phyloP scores from a whole-genome alignment of 257 asterid genomes.

The Cinchona pubescens region DNA sequence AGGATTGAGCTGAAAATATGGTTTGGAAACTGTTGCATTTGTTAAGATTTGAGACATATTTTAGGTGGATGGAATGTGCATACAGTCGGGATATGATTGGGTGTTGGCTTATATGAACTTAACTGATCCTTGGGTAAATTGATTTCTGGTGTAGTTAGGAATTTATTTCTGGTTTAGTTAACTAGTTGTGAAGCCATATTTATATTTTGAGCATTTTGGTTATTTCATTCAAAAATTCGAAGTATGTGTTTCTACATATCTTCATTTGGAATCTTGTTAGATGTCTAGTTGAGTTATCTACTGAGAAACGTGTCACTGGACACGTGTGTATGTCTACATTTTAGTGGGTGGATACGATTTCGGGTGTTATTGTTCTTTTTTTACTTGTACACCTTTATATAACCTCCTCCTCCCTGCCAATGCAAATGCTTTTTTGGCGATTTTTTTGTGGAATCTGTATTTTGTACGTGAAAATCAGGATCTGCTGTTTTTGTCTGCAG shows the following conservation, averaged over 20 bases:
- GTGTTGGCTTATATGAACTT: neutral
- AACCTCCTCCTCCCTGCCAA: neutral
- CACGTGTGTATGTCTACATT: neutral
- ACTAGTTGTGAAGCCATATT: neutral
- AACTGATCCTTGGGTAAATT: neutral
- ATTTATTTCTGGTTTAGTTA: neutral
- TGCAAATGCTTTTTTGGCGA: neutral
- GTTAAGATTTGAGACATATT: neutral
- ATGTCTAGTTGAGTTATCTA: neutral
- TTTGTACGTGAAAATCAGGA: no score
- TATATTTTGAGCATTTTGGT: neutral
- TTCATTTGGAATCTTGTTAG: neutral
- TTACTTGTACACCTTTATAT: neutral
- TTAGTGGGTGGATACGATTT: neutral
- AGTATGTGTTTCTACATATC: neutral
- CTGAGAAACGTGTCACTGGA: neutral
- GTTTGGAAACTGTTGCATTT: neutral
- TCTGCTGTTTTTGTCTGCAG: constrained; percentile 43
- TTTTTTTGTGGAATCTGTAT: neutral
- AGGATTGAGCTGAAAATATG: neutral
- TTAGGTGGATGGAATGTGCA: neutral
- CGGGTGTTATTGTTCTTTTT: neutral
- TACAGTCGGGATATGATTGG: neutral
- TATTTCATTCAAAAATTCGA: neutral
- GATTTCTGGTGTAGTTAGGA: neutral